Conservation (phyloP, 306 rosid species). For the Clitoria ternatea region DNA sequence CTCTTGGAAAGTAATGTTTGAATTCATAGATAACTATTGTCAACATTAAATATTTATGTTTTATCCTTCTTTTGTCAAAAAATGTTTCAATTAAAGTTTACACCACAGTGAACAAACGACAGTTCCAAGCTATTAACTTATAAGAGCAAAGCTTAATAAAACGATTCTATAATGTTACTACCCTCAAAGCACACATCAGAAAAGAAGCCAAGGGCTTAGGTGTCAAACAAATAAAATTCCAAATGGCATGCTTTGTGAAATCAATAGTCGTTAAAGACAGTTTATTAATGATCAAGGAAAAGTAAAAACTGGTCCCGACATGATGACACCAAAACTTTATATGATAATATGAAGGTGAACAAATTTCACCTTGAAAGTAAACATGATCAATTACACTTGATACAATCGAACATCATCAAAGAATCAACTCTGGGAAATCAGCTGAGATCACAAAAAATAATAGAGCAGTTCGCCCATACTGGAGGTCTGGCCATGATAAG, state of each 20-base stretch:
- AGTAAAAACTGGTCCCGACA: background rate
- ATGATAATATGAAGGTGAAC: conserved; percentile 29
- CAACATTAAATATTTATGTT: too few species aligned
- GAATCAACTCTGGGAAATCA: conserved; percentile 34
- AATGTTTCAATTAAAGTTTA: too few species aligned
- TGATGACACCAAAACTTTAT: conserved; percentile 27
- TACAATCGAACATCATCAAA: conserved; percentile 39
- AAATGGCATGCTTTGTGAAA: background rate
- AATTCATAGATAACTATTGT: too few species aligned
- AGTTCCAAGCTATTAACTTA: too few species aligned
- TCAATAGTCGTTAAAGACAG: background rate
- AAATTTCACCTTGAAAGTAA: conserved; percentile 37
- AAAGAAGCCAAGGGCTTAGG: background rate
- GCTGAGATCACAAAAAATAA: conserved; percentile 12
- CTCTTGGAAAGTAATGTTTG: too few species aligned
- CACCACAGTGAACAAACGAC: too few species aligned
- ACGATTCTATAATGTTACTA: too few species aligned
- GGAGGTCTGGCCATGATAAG: conserved; percentile 10
- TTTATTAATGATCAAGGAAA: background rate
- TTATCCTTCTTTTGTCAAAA: too few species aligned
- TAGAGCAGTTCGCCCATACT: conserved; percentile 8
- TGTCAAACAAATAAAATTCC: background rate
- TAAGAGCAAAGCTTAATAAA: too few species aligned
- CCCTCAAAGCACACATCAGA: conserved; percentile 42
- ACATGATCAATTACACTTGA: conserved; percentile 43